Evolutionary conservation across 176 grass and related monocot species (phyloP).

Genomic region (Paspalum vaginatum): DNA sequence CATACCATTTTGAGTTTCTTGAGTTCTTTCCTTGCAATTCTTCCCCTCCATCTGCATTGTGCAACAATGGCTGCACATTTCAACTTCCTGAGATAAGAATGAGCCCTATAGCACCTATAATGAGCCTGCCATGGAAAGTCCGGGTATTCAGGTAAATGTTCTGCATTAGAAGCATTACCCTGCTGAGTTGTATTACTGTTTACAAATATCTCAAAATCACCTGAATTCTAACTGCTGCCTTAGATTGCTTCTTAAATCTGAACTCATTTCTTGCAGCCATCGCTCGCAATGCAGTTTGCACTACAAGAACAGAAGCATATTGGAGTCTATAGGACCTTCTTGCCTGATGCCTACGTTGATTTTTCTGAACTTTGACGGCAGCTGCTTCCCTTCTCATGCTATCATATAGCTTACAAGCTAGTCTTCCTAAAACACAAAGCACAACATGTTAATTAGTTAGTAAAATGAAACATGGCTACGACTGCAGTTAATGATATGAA

Average conservation of each 20-base stretch:
- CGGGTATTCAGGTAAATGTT: constrained; percentile 37
- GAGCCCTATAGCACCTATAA: constrained; percentile 76
- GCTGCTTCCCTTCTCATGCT: constrained; percentile 74
- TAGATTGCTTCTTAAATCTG: constrained; percentile 77
- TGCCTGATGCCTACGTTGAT: constrained; percentile 69
- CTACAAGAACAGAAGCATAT: constrained; percentile 69
- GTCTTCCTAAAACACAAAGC: constrained; percentile 67
- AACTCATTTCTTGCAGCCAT: constrained; percentile 89
- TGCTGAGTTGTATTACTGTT: constrained; percentile 32
- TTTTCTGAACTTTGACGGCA: constrained; percentile 93
- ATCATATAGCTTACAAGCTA: constrained; percentile 87
- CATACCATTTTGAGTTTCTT: constrained; percentile 97
- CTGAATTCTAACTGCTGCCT: constrained; percentile 79
- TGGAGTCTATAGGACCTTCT: constrained; percentile 71
- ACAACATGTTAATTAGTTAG: constrained; percentile 21
- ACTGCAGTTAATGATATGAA: constrained; percentile 31
- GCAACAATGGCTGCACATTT: constrained; percentile 78
- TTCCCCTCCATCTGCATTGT: constrained; percentile 98
- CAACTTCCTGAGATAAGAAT: constrained; percentile 80
- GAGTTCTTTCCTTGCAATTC: constrained; percentile 86
- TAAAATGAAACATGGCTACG: constrained; percentile 17
- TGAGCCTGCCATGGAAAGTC: constrained; percentile 60
- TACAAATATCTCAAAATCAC: constrained; percentile 44
- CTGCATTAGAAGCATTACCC: background rate
- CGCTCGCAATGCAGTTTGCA: constrained; percentile 83